Percentiles rank a stretch among this genome's conserved stretches.
These are phyloP conservation scores for Penicillium hesseltinei DNA, from an alignment of 2,329 filamentous ascomycete genomes.

Conservation along the genomic window DNA sequence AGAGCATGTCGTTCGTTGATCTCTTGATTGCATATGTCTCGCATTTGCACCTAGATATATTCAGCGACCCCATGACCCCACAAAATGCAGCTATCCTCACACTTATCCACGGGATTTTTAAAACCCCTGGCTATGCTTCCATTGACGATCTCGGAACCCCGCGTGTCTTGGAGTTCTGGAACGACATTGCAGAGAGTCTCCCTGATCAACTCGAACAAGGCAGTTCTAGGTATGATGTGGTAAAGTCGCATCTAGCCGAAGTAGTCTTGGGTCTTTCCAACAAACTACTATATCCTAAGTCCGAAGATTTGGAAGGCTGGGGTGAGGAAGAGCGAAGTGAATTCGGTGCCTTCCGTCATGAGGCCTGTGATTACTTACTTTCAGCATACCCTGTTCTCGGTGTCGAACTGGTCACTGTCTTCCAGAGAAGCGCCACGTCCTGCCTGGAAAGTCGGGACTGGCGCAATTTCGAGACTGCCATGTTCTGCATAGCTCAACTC, in stretches of 20 bases:
- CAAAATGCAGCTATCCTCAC: constrained; percentile 36
- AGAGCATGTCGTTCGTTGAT: constrained; percentile 42
- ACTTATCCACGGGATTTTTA: constrained; percentile 40
- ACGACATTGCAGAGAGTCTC: constrained; percentile 41
- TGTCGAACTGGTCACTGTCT: constrained; percentile 41
- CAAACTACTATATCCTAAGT: constrained; percentile 42
- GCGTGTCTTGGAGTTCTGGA: constrained; percentile 44
- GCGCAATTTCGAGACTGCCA: constrained; percentile 45
- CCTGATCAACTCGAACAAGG: constrained; percentile 32
- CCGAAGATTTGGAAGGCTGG: constrained; percentile 39
- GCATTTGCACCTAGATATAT: constrained; percentile 30
- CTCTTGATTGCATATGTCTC: constrained; percentile 40
- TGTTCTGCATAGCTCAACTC: constrained; percentile 45
- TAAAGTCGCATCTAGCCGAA: constrained; percentile 40
- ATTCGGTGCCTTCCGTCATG: constrained; percentile 45
- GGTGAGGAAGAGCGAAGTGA: constrained; percentile 43
- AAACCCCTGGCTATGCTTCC: constrained; percentile 40
- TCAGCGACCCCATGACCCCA: constrained; percentile 31
- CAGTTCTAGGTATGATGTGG: constrained; percentile 29
- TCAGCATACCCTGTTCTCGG: constrained; percentile 46
- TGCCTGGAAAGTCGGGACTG: constrained; percentile 39
- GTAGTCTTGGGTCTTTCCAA: constrained; percentile 43
- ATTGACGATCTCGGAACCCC: constrained; percentile 42
- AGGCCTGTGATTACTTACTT: constrained; percentile 47
- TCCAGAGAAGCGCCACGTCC: constrained; percentile 38